These are phyloP conservation scores for Coemansia sp. DNA, from an alignment of 192 early-diverging fungal species.

Conservation along the genomic window DNA sequence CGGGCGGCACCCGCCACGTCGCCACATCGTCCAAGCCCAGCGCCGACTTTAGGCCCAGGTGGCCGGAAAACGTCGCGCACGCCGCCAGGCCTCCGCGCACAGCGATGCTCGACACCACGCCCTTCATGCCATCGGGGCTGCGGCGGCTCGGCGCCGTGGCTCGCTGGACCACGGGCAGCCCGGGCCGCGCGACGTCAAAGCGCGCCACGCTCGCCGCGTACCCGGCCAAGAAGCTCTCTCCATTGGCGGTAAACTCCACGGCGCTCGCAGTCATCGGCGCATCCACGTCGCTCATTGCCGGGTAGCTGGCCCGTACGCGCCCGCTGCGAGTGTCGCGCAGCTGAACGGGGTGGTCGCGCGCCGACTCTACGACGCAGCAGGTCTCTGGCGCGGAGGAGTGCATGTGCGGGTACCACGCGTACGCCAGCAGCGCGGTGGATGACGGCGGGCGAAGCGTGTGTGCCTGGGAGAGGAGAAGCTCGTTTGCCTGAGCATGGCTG, in stretches of 20 bases:
- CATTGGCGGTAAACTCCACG: conserved; percentile 60
- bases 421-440: conserved; percentile 11
- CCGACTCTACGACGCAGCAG: conserved; percentile 65
- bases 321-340: conserved; percentile 65
- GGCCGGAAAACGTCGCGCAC: conserved; percentile 71
- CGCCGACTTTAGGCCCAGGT: conserved; percentile 70
- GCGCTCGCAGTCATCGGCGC: conserved; percentile 68
- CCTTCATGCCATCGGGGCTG: conserved; percentile 76
- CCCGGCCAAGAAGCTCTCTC: conserved; percentile 69
- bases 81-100: conserved; percentile 62
- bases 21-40: conserved; percentile 16
- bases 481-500: neutral
- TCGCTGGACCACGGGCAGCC: conserved; percentile 52
- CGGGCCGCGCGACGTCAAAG: conserved; percentile 72
- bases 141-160: conserved; percentile 65
- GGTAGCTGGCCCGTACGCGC: conserved; percentile 68
- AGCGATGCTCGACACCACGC: conserved; percentile 72
- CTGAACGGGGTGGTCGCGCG: conserved; percentile 77
- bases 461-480: neutral
- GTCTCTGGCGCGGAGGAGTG: conserved; percentile 54
- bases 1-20: conserved; percentile 43
- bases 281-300: conserved; percentile 67
- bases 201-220: conserved; percentile 68
- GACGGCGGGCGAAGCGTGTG: neutral
- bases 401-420: conserved; percentile 48